A percentile compares a stretch with the other conserved stretches of the same genome.
These are phyloP conservation scores for Psidium guajava DNA, from an alignment of 345 rosid species.

Conservation along the genomic window DNA sequence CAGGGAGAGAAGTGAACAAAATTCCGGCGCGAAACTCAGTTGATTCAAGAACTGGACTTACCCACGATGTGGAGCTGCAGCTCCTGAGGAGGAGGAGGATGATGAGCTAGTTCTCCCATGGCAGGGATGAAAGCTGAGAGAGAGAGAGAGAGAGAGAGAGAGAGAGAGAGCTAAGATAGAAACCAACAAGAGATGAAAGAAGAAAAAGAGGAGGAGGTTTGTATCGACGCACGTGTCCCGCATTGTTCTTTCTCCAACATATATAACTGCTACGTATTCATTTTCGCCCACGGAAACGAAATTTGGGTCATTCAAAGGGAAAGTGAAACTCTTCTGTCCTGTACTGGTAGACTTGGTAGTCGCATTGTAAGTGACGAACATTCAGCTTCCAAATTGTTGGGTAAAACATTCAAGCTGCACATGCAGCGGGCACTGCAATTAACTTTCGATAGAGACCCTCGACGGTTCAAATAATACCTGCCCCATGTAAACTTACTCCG, in stretches of 20 bases:
- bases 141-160: not conserved
- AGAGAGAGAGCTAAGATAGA: not conserved
- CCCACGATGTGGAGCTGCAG: not conserved
- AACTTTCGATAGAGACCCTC: not conserved
- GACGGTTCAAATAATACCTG: not conserved
- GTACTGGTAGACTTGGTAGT: not conserved
- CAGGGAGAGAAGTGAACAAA: not conserved
- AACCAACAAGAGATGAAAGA: not conserved
- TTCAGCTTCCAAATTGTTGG: not conserved
- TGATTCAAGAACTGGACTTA: not conserved
- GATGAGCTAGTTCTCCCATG: not conserved
- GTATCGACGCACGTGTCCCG: not conserved
- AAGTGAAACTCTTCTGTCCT: not conserved
- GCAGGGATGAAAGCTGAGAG: not conserved
- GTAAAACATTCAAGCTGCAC: not conserved
- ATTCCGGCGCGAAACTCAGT: not conserved
- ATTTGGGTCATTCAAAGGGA: not conserved
- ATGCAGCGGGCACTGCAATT: not conserved
- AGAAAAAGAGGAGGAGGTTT: not conserved
- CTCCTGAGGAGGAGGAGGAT: not conserved
- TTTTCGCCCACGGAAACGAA: not conserved
- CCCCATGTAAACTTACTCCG: not conserved
- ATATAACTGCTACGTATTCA: not conserved
- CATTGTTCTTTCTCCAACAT: not conserved
- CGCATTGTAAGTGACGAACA: not conserved